These are phyloP conservation scores for Triangularia verruculosa DNA, from an alignment of 2,329 filamentous ascomycete species.

Conservation along the genomic window DNA sequence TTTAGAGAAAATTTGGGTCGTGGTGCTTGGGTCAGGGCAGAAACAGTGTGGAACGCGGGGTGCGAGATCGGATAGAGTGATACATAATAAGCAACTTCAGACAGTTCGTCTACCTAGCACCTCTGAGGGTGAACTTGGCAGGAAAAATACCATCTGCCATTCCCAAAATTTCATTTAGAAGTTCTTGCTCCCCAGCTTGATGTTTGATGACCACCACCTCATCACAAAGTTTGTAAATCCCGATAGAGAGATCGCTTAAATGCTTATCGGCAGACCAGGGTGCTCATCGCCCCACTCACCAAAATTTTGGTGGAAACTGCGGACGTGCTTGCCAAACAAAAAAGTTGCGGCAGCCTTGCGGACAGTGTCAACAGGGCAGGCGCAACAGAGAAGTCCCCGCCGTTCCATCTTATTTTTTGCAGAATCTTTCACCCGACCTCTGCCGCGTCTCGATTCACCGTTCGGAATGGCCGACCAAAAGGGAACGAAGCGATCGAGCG, in stretches of 20 bases:
- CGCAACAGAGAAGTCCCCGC: conserved; percentile 3
- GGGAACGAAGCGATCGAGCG: conserved; percentile 44
- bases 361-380: not conserved
- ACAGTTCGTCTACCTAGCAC: too few relatives aligned
- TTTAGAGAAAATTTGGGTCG: not conserved
- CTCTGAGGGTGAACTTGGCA: too few relatives aligned
- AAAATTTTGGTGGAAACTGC: conserved; percentile 1
- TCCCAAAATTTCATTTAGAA: not conserved
- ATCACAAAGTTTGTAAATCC: too few relatives aligned
- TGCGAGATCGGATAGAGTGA: not conserved
- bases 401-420: not conserved
- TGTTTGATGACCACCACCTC: not conserved
- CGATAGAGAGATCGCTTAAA: not conserved
- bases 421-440: not conserved
- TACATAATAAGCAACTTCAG: not conserved
- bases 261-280: not conserved
- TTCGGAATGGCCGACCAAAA: conserved; percentile 40
- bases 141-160: too few relatives aligned
- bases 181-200: not conserved
- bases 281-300: not conserved
- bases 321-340: conserved; percentile 13
- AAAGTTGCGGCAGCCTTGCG: conserved; percentile 23
- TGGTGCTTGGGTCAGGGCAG: not conserved
- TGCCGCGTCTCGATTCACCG: not conserved
- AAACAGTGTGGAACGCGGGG: not conserved